These are phyloP conservation scores for Hemisphaericaspora xylanilytica DNA, from an alignment of 1,139 yeast genomes.

Conservation along the genomic window DNA sequence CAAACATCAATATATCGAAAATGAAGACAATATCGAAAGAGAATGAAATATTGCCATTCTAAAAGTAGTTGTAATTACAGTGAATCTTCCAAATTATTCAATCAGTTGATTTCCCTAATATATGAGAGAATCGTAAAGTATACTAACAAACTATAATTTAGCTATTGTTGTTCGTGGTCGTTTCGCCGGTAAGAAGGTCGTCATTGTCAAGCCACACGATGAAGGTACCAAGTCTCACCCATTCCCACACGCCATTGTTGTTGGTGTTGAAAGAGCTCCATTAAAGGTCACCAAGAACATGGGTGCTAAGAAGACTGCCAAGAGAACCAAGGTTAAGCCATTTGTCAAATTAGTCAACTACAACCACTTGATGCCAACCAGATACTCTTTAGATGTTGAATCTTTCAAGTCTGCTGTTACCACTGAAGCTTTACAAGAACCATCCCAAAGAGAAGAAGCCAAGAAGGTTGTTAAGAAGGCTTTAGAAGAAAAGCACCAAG, in stretches of 20 bases:
- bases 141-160: slow-evolving; percentile 42
- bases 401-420: slow-evolving; percentile 89
- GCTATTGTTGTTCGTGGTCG: slow-evolving; percentile 99
- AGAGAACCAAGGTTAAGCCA: slow-evolving; percentile 98
- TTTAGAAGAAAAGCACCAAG: slow-evolving; percentile 99
- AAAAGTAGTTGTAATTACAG: too few species aligned
- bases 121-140: background rate
- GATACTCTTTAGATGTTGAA: slow-evolving; percentile 98
- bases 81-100: too few species aligned
- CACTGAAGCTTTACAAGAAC: slow-evolving; percentile 94
- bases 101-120: background rate
- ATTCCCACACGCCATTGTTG: slow-evolving; percentile 99
- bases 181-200: slow-evolving; percentile 99
- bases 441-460: slow-evolving; percentile 98
- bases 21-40: too few species aligned
- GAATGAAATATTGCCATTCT: too few species aligned
- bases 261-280: slow-evolving; percentile 99
- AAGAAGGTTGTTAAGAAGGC: slow-evolving; percentile 99
- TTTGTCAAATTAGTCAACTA: slow-evolving; percentile 99
- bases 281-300: slow-evolving; percentile 93
- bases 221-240: slow-evolving; percentile 99
- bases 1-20: too few species aligned
- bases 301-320: slow-evolving; percentile 95
- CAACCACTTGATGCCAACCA: slow-evolving; percentile 99
- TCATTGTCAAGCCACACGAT: slow-evolving; percentile 97